Conservation (phyloP, 2,329 filamentous ascomycete genomes). For the Colletotrichum chrysophilum region DNA sequence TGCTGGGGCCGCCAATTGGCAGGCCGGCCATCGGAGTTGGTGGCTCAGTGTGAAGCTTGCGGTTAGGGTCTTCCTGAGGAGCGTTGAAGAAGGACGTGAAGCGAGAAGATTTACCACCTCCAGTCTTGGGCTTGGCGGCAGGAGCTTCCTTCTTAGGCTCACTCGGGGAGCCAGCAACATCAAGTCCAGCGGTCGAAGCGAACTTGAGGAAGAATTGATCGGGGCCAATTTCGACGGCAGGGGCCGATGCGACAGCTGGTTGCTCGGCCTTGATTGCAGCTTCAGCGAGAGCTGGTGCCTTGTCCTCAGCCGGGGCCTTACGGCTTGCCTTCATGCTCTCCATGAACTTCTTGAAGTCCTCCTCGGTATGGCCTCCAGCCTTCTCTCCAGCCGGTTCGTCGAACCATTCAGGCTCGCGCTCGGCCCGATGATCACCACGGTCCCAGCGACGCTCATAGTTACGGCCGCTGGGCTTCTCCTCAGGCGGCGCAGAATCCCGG, state of each 20-base stretch:
- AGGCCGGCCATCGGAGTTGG: slow-evolving; percentile 45
- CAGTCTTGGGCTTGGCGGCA: slow-evolving; percentile 58
- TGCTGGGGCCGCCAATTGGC: slow-evolving; percentile 20
- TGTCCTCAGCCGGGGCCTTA: slow-evolving; percentile 41
- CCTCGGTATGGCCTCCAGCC: slow-evolving; percentile 76
- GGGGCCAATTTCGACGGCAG: slow-evolving; percentile 69
- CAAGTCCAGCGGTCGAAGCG: slow-evolving; percentile 42
- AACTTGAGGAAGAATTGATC: slow-evolving; percentile 79
- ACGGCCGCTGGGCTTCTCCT: slow-evolving; percentile 62
- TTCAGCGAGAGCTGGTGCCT: slow-evolving; percentile 37
- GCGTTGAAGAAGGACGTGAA: slow-evolving; percentile 83
- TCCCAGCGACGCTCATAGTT: slow-evolving; percentile 59
- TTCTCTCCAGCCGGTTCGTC: slow-evolving; percentile 76
- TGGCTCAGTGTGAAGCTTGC: slow-evolving; percentile 53
- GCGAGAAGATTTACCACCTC: slow-evolving; percentile 72
- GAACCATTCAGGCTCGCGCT: slow-evolving; percentile 91
- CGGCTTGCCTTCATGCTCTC: slow-evolving; percentile 81
- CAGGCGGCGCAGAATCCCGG: slow-evolving; percentile 39
- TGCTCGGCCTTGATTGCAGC: slow-evolving; percentile 52
- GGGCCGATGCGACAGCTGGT: slow-evolving; percentile 61
- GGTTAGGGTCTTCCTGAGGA: slow-evolving; percentile 56
- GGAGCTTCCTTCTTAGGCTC: slow-evolving; percentile 46
- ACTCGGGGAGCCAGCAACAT: slow-evolving; percentile 56
- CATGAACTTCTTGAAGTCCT: slow-evolving; percentile 95
- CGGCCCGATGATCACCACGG: slow-evolving; percentile 62